Evolutionary conservation across 768 basidiomycete genomes (phyloP).

Genomic region (Cystobasidiopsis lactophilus): DNA sequence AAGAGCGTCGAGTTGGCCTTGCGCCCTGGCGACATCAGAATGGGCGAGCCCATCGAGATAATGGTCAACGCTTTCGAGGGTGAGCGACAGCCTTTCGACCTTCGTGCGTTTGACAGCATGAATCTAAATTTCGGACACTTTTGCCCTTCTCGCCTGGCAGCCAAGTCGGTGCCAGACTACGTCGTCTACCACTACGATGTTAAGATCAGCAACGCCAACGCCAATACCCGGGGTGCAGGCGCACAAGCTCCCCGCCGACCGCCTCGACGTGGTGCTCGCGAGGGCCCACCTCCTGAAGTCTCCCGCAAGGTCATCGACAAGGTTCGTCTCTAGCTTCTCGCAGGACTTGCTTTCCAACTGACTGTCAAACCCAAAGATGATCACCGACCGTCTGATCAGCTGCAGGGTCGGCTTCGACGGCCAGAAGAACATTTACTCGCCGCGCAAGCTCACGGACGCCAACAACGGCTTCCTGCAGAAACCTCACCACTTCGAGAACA

Average conservation of each 20-base stretch:
- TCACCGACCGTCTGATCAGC: not conserved
- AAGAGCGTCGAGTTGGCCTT: no score
- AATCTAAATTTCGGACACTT: no score
- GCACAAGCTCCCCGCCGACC: no score
- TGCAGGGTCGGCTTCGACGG: not conserved
- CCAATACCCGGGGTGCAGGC: no score
- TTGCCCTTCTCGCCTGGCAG: no score
- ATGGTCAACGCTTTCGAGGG: not conserved
- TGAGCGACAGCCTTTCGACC: not conserved
- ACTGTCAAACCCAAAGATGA: not conserved
- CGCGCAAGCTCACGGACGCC: not conserved
- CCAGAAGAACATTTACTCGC: not conserved
- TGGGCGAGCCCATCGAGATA: not conserved
- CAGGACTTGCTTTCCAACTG: no score
- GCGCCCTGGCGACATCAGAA: not conserved
- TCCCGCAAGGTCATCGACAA: not conserved
- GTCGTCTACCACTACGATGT: slow-evolving; percentile 1
- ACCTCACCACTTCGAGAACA: not conserved
- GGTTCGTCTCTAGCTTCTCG: no score
- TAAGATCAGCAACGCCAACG: not conserved
- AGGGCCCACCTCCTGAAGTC: not conserved
- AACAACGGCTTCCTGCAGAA: not conserved
- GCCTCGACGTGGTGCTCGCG: not conserved
- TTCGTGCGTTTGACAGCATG: no score
- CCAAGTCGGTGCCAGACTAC: not conserved